Evolutionary conservation across 768 basidiomycete species (phyloP).

Genomic region (Boletus sp.): DNA sequence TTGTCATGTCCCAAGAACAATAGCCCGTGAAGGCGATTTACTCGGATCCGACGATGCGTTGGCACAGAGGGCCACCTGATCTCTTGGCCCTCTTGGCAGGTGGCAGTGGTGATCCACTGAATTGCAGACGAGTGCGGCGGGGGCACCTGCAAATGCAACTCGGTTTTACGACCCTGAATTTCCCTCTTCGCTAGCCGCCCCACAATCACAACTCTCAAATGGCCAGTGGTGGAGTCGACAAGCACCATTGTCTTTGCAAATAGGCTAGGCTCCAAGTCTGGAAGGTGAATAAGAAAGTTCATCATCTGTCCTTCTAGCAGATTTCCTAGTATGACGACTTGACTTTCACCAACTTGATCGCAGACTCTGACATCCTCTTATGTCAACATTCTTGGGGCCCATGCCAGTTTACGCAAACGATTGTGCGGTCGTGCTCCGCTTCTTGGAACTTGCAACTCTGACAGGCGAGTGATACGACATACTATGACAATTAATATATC

Average conservation of each 20-base stretch:
- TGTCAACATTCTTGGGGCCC: constrained; percentile 5
- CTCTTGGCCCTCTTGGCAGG: not conserved
- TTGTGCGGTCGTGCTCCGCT: not conserved
- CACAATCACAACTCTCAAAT: not conserved
- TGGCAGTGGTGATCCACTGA: not conserved
- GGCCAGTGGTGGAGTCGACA: not conserved
- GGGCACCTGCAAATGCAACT: not conserved
- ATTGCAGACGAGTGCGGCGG: not conserved
- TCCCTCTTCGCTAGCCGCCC: not conserved
- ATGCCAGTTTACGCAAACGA: not conserved
- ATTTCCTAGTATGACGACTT: not conserved
- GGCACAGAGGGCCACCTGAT: not conserved
- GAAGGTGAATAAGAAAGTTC: not conserved
- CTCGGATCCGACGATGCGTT: not conserved
- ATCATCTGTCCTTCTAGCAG: not conserved
- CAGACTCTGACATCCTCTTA: not conserved
- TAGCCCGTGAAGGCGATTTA: not conserved
- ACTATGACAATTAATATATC: too few relatives aligned
- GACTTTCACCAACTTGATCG: not conserved
- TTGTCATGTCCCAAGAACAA: not conserved
- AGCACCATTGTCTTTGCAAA: not conserved
- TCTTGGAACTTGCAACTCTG: not conserved
- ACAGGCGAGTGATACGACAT: not conserved
- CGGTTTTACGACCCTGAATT: constrained; percentile 7
- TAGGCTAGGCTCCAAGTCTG: not conserved